phyloP scores from a whole-genome alignment of 2,329 filamentous ascomycete genomes.

The Talaromyces sp. region DNA sequence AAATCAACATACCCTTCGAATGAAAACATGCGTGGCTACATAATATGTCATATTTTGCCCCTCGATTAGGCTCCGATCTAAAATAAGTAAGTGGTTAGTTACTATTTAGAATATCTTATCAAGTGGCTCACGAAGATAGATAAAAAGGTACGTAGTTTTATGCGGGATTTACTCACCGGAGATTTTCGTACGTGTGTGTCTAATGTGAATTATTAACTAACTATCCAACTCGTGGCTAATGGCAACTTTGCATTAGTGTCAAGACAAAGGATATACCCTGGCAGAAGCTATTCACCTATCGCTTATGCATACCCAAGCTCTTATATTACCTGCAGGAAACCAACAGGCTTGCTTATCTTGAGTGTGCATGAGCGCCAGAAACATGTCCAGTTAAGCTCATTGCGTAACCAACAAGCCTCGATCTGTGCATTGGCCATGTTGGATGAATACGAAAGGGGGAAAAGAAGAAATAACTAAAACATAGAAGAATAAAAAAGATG shows the following conservation, averaged over 20 bases:
- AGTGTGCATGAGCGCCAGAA: conserved; percentile 11
- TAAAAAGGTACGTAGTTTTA: not conserved
- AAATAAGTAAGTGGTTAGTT: not conserved
- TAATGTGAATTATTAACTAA: not conserved
- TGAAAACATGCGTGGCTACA: not conserved
- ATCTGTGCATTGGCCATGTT: not conserved
- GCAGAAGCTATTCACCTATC: not conserved
- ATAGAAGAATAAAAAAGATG: not conserved
- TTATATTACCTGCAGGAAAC: not conserved
- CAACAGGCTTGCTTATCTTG: conserved; percentile 4
- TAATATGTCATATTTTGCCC: not conserved
- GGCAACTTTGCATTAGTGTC: not conserved
- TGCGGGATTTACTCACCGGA: not conserved
- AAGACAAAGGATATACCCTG: not conserved
- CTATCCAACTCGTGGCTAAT: not conserved
- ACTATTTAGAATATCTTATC: not conserved
- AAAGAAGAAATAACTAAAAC: not conserved
- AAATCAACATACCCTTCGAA: not conserved
- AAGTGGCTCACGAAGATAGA: no score
- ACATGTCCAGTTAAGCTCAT: conserved; percentile 16
- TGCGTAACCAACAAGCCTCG: not conserved
- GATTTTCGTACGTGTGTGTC: not conserved
- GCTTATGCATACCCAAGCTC: not conserved
- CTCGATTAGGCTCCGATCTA: not conserved
- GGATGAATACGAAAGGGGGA: not conserved